Percentiles rank a stretch among this genome's conserved stretches.
Evolutionary conservation across 2,329 filamentous ascomycete species (phyloP).

Genomic region (Blastomyces gilchristii): DNA sequence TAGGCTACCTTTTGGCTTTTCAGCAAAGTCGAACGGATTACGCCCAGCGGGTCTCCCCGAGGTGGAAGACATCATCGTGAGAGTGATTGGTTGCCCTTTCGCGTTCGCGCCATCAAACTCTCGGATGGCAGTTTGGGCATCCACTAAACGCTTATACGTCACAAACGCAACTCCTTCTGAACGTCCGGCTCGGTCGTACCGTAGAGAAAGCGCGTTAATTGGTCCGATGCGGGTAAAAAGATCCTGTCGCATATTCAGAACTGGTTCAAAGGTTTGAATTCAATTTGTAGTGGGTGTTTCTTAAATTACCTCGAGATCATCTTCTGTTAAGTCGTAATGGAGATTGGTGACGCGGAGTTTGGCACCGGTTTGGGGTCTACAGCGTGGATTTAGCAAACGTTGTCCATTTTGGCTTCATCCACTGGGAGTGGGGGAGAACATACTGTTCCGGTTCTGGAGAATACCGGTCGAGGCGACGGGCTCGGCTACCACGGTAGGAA

Average conservation of each 20-base stretch:
- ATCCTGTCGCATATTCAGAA: conserved; percentile 43
- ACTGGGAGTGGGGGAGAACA: conserved; percentile 11
- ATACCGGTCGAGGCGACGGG: conserved; percentile 26
- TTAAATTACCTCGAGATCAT: conserved; percentile 61
- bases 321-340: conserved; percentile 81
- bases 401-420: neutral
- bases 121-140: conserved; percentile 63
- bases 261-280: conserved; percentile 7
- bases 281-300: conserved; percentile 16
- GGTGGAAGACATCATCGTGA: conserved; percentile 57
- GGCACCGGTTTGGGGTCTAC: conserved; percentile 38
- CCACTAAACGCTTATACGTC: conserved; percentile 59
- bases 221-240: conserved; percentile 71
- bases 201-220: conserved; percentile 56
- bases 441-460: conserved; percentile 29
- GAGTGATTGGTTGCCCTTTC: conserved; percentile 71
- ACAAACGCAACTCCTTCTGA: conserved; percentile 79
- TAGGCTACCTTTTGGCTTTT: conserved; percentile 48
- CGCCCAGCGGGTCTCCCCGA: conserved; percentile 24
- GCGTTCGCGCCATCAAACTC: conserved; percentile 88
- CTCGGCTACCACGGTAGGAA: conserved; percentile 35
- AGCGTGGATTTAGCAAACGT: neutral
- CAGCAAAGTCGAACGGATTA: conserved; percentile 42
- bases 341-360: conserved; percentile 81
- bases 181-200: conserved; percentile 80